Evolutionary conservation across 176 grass and related monocot species (phyloP), one percentile per base, ranked within the genome.

Genomic region (Juncus effusus): DNA sequence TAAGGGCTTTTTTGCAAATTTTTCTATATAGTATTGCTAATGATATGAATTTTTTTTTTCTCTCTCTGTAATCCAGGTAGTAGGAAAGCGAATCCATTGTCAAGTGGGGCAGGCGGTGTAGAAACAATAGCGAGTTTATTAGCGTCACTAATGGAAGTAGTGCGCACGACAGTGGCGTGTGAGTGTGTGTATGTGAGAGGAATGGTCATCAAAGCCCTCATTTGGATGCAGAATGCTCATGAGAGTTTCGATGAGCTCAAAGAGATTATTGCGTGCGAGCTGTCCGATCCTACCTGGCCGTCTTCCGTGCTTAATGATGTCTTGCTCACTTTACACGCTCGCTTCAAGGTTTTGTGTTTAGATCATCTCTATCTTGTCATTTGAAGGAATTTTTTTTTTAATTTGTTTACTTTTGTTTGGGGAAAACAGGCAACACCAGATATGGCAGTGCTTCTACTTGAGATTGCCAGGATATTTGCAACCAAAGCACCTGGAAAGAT

Each of bases 141-240:
- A 77, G 88, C 88, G 58, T 99, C 94, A 62, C 73, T 99, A 50
- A 84, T 99, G 94, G 94, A 99, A 90, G 85, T 90, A 76, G 94
- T 99, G 65, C 85, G 94, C 39, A 90, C 85, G 84, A 93, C 89
- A 13, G 83, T 99, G 76, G 94, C 94, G 72, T 93, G 94, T 70
- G 94, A 99, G 81, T 99, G 85, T 85, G 89, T 93, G 61, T 99
- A 93, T 87, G 94, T 99, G 86, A 89, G 94, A 84, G 85, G 80
- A 35, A 93, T 99, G 88, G 88, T 99, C 41, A 89, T 99, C 64
- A 99, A 99, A 80, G 89, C 94, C 76, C 82, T 99, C 65, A 64
- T 99, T 78, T 99, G 94, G 94, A 99, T 99, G 94, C 94, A 99
- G 83, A 99, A 99, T 67, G 85, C 94, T 51, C 94, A 99, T 12